These are phyloP conservation scores for Paraleonurus japonicus DNA, from an alignment of 257 asterid species.

Conservation along the genomic window DNA sequence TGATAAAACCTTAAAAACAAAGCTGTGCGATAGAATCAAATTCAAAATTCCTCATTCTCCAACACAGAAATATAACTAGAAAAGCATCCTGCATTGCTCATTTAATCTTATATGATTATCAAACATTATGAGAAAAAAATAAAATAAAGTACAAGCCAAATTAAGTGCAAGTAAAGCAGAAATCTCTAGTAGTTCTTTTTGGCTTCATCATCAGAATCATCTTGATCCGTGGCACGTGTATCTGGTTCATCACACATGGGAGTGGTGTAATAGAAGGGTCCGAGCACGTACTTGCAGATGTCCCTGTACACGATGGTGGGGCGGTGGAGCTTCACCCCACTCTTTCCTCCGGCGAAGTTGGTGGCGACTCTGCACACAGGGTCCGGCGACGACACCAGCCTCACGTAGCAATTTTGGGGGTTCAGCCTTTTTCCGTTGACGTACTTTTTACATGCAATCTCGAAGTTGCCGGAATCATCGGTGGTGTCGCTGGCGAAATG, in stretches of 20 bases:
- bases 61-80: background rate
- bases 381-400: constrained; percentile 83
- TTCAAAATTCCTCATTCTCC: background rate
- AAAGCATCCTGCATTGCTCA: background rate
- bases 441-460: constrained; percentile 40
- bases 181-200: constrained; percentile 33
- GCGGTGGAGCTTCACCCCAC: constrained; percentile 62
- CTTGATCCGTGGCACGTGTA: constrained; percentile 1
- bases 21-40: background rate
- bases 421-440: constrained; percentile 47
- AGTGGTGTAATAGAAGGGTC: constrained; percentile 78
- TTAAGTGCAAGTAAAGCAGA: background rate
- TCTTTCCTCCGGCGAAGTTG: constrained; percentile 76
- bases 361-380: constrained; percentile 81
- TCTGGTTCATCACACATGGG: constrained; percentile 95
- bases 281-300: constrained; percentile 48
- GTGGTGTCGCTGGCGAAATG: constrained; percentile 78
- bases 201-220: constrained; percentile 21
- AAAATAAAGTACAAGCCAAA: too few relatives aligned
- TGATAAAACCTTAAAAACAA: background rate
- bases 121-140: background rate
- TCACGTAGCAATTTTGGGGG: constrained; percentile 58
- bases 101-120: background rate
- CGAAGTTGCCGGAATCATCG: constrained; percentile 58
- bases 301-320: constrained; percentile 65